Evolutionary conservation across 2,329 filamentous ascomycete genomes (phyloP).

Genomic region (Bipolaris gigantea): DNA sequence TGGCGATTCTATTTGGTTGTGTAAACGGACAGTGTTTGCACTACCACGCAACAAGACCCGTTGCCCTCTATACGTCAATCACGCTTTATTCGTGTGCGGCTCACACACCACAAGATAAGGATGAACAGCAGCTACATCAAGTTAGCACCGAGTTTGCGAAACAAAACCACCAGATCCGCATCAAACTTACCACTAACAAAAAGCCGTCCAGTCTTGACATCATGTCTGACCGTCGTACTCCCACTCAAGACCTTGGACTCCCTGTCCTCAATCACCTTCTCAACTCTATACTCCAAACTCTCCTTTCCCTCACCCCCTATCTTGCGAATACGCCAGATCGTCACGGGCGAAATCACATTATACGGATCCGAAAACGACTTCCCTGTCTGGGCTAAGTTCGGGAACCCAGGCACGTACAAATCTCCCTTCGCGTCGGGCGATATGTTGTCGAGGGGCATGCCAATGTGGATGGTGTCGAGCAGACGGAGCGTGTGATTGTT

Average conservation of each 20-base stretch:
- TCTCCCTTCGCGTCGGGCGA: constrained; percentile 31
- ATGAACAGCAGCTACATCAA: constrained; percentile 4
- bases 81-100: background rate
- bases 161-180: background rate
- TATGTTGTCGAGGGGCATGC: constrained; percentile 36
- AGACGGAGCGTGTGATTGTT: constrained; percentile 18
- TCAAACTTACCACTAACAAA: constrained; percentile 29
- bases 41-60: background rate
- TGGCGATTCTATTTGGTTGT: too few species aligned
- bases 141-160: background rate
- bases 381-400: constrained; percentile 7
- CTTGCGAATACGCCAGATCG: constrained; percentile 27
- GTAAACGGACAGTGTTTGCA: background rate
- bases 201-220: constrained; percentile 29
- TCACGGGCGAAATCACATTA: constrained; percentile 16
- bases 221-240: constrained; percentile 31
- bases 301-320: constrained; percentile 3
- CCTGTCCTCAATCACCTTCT: constrained; percentile 34
- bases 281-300: constrained; percentile 21
- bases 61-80: too few species aligned
- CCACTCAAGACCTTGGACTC: constrained; percentile 25
- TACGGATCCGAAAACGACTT: constrained; percentile 24
- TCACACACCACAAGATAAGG: constrained; percentile 16
- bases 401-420: constrained; percentile 30
- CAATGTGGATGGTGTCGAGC: constrained; percentile 27